Evolutionary conservation across 1,284 basidiomycete genomes (phyloP).

Genomic region (Cutaneotrichosporon sp.): DNA sequence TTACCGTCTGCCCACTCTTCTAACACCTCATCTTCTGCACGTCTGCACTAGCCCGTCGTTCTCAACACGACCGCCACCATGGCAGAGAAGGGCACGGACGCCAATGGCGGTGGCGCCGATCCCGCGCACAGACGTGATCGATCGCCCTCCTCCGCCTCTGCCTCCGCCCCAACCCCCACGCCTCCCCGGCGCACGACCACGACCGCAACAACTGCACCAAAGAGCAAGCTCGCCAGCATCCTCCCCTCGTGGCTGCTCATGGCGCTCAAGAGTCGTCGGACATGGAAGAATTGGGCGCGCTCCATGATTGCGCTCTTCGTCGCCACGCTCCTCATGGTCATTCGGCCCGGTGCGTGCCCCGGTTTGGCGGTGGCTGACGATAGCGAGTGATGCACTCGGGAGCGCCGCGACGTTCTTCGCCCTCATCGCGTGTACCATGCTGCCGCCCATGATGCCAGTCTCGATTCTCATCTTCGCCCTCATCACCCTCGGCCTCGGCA

Average conservation of each 20-base stretch:
- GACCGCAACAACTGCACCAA: neutral
- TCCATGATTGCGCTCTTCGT: conserved; percentile 42
- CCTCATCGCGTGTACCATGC: conserved; percentile 41
- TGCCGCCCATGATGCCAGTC: conserved; percentile 48
- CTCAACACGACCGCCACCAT: no score
- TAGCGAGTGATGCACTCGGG: neutral
- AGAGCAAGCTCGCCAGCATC: neutral
- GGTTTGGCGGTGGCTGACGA: neutral
- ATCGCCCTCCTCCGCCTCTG: neutral
- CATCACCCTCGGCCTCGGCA: conserved; percentile 61
- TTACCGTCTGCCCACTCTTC: no score
- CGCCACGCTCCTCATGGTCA: conserved; percentile 40
- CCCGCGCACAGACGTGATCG: no score
- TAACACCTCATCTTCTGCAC: no score
- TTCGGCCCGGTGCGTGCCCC: conserved; percentile 25
- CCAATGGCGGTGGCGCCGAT: no score
- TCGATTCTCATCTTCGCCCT: conserved; percentile 53
- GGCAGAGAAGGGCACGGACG: no score
- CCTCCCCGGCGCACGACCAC: no score
- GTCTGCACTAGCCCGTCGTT: no score
- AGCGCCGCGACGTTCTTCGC: conserved; percentile 36
- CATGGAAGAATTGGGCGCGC: conserved; percentile 50
- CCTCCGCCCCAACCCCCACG: neutral
- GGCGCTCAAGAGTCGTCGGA: conserved; percentile 28
- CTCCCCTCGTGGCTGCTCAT: conserved; percentile 32